phyloP scores from a whole-genome alignment of 352 stramenopile species.

The Blastocystis sp. region DNA sequence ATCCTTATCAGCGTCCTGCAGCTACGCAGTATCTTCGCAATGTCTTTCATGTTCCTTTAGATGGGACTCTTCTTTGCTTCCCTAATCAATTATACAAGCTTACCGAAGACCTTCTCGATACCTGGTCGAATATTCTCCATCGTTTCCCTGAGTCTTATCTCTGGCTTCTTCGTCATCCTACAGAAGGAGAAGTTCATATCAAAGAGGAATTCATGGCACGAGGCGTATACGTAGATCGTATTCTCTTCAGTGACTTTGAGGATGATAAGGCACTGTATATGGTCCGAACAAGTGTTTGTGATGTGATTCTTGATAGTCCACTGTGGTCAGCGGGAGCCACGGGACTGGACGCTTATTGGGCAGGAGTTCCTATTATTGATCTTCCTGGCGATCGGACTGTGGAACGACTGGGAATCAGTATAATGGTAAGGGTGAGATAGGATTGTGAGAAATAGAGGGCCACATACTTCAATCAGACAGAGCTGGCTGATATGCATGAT shows the following conservation, averaged over 20 bases:
- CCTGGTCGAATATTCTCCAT: slow-evolving; percentile 37
- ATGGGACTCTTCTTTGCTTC: slow-evolving; percentile 33
- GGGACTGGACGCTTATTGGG: slow-evolving; percentile 47
- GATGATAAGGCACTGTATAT: slow-evolving; percentile 41
- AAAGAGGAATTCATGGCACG: slow-evolving; percentile 24
- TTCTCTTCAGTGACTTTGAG: slow-evolving; percentile 57
- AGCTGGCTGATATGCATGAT: background rate
- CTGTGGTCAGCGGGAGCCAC: slow-evolving; percentile 46
- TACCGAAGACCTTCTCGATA: background rate
- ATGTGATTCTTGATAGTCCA: slow-evolving; percentile 34
- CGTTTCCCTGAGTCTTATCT: background rate
- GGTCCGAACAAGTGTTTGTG: slow-evolving; percentile 40
- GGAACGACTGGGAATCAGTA: slow-evolving; percentile 28
- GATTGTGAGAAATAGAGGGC: slow-evolving; percentile 12
- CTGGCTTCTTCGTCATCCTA: slow-evolving; percentile 36
- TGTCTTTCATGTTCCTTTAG: slow-evolving; percentile 5
- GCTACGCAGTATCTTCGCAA: background rate
- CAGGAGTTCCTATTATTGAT: slow-evolving; percentile 22
- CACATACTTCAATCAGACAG: slow-evolving; percentile 41
- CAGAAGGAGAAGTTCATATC: slow-evolving; percentile 47
- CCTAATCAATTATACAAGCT: slow-evolving; percentile 58
- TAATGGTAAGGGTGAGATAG: background rate
- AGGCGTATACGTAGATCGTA: background rate
- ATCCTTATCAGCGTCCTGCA: background rate
- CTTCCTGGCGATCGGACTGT: slow-evolving; percentile 41